phyloP scores from a whole-genome alignment of 345 rosid genomes.

The Jatropha curcas region DNA sequence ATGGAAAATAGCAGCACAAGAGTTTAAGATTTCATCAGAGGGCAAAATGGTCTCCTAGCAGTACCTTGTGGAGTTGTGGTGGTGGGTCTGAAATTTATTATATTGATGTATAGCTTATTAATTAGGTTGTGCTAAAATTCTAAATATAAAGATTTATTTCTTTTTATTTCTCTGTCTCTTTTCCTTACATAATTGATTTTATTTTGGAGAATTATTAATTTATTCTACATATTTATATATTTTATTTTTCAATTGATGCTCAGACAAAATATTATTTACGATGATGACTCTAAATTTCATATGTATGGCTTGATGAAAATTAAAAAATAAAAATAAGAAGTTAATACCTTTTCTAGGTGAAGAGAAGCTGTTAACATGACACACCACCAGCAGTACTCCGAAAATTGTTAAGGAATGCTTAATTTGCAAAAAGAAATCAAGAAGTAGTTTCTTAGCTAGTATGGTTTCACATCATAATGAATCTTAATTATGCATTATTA shows the following conservation, averaged over 20 bases:
- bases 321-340: too few species aligned
- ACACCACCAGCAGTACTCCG: not conserved
- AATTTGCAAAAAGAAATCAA: not conserved
- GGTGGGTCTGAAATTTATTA: conserved; percentile 12
- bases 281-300: too few species aligned
- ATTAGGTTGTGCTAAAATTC: not conserved
- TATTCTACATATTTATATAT: too few species aligned
- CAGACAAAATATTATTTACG: too few species aligned
- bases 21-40: not conserved
- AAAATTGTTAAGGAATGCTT: conserved; percentile 1
- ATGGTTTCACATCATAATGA: conserved; percentile 9
- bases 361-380: not conserved
- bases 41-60: conserved; percentile 5
- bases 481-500: not conserved
- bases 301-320: too few species aligned
- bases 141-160: too few species aligned
- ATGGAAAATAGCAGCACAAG: not conserved
- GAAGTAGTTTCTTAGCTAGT: not conserved
- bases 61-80: not conserved
- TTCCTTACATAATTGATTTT: too few species aligned
- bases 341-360: not conserved
- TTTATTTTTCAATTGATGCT: not conserved
- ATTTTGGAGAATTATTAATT: too few species aligned
- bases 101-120: conserved; percentile 1
- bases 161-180: not conserved